Base-by-base conservation (phyloP, 108 stramenopile genomes). In the Cyclostephanos tholiformis region DNA sequence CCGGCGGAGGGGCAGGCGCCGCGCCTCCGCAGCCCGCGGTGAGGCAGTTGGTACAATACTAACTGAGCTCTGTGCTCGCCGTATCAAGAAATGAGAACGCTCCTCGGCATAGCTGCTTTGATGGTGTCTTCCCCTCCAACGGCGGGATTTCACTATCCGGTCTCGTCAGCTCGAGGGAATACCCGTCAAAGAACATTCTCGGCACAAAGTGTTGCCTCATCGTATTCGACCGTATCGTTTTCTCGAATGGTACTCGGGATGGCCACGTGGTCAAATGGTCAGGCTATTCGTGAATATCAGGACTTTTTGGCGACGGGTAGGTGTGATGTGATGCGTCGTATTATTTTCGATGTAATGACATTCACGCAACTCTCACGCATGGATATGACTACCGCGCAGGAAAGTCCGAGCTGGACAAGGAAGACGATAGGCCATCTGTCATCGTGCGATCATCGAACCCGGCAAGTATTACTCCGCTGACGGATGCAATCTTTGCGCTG, bases 231-330 rank as follows among this genome's bases (percentile, higher is more conserved):
- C 5, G 19, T 10, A 16, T 50, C 65, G 29, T 38, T 41, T 2
- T 65, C 64, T 57, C 43, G 51, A 13, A 55, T 67, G 14, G 39
- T 44, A 23, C 67, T 79, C 32, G 59, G 66, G 23, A 79, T 79
- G 78, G 78, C 77, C 20, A 83, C 77, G 46, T 83, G 82, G 82
- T 75, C 77, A n/a, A 83, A 80, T 64, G 76, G 76, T 0, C 81
- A 82, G 35, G 76, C 76, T 6, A 82, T 77, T 29, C 49, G 53
- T 48, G 87, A 91, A 39, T 91, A 91, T 75, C 82, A 90, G 85
- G 88, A 88, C n/a, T 94, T 94, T 80, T 70, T 94, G n/a, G 76
- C 64, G 56, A 84, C 86, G 22, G 92, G 92, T 56, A 52, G 32
- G 74, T 36, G 19, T 43, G 26, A 50, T 61, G 12, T 12, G 13